Conservation (phyloP, 257 asterid genomes). For the Capsicum rhomboideum region DNA sequence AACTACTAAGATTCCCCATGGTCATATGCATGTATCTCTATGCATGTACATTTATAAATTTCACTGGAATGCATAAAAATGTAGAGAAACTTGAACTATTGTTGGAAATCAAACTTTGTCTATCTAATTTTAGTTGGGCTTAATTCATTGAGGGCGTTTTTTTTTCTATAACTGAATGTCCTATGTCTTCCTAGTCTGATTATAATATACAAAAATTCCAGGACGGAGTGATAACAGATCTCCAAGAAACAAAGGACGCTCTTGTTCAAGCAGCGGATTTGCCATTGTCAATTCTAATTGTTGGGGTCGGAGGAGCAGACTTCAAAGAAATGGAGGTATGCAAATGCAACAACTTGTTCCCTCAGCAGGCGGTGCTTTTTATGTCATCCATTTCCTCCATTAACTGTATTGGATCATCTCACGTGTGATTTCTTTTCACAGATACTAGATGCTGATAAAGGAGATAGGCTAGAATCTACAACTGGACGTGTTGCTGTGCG, state of each 20-base stretch:
- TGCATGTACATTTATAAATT: neutral
- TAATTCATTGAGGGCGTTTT: neutral
- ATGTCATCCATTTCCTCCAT: neutral
- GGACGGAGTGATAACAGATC: constrained; percentile 99
- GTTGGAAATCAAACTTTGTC: neutral
- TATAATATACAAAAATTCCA: constrained; percentile 4
- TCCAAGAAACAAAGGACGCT: constrained; percentile 95
- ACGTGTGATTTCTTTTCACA: constrained; percentile 8
- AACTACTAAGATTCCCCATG: too few relatives aligned
- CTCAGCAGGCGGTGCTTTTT: neutral
- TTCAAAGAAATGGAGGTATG: constrained; percentile 96
- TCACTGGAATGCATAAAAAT: neutral
- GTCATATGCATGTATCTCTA: too few relatives aligned
- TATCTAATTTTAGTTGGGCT: neutral
- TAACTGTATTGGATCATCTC: constrained; percentile 1
- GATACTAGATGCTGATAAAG: constrained; percentile 94
- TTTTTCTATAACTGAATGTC: too few relatives aligned
- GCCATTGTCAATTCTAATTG: constrained; percentile 87
- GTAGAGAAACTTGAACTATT: neutral
- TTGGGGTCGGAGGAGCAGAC: constrained; percentile 99
- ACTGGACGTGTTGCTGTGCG: constrained; percentile 91
- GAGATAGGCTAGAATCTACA: constrained; percentile 81
- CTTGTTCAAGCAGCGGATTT: constrained; percentile 90
- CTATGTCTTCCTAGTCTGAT: neutral
- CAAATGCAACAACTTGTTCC: constrained; percentile 6